Evolutionary conservation across 805 yeast species (phyloP), one percentile per base, ranked within the genome.

Genomic region (Nakazawaea ernobii): DNA sequence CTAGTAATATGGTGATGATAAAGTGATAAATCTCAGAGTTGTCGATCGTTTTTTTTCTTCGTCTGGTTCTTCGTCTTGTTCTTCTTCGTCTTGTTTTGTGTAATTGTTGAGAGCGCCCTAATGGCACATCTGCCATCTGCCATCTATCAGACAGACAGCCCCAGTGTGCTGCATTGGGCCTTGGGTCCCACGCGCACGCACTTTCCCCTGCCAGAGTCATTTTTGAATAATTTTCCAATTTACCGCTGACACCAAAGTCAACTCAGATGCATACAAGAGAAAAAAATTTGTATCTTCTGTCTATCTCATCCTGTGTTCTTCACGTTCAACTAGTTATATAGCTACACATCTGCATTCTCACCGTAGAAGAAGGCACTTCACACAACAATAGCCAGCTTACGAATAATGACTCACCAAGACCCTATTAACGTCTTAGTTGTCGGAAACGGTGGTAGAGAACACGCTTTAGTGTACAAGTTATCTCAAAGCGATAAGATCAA

Each of bases 391-490:
- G 27, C 8, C 8, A 33, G 8, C 13, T 7, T 35, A 10, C 39
- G 20, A 17, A 36, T 15, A 17, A 39, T 39, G 42, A 8, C 37
- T 20, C 28, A 32, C 15, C 43, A 15, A 29, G 35, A 38, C 24
- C n/a, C 27, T 13, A 53, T 58, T 39, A 88, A 86, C 64, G 68
- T 94, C 55, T 80, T 94, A 52, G 83, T 94, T 54, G 77, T 94
- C 56, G 99, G 99, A 60, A 89, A 86, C 69, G 99, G 99, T 64
- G 99, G 99, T 56, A 90, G 99, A 74, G 99, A 94, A 69, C 97
- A 94, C 65, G 98, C 98, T 46, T 75, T 94, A 52, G 86, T 88
- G 13, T 91, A 97, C 97, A 87, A 85, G 61, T 75, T 94, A 53
- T 70, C 85, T 29, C 92, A 90, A 67, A 88, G 97, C 32, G 68